Conservation (phyloP, 495 filamentous ascomycete species). For the Hyphodiscus hymeniophilus region DNA sequence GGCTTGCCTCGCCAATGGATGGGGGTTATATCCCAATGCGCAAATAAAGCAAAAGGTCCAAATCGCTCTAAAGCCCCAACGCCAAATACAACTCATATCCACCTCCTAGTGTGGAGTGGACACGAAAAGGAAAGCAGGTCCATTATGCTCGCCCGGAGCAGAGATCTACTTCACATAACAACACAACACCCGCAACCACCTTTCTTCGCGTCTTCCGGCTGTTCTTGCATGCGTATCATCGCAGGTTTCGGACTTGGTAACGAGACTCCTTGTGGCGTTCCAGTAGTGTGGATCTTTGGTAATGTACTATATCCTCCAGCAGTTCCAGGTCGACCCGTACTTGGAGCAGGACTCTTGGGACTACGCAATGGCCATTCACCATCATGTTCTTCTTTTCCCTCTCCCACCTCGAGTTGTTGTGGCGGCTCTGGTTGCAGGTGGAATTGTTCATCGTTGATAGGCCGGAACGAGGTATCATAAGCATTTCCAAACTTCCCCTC, state of each 20-base stretch:
- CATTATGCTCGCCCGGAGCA: background rate
- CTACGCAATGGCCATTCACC: constrained; percentile 23
- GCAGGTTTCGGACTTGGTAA: constrained; percentile 24
- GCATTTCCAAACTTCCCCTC: constrained; percentile 75
- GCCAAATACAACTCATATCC: no score
- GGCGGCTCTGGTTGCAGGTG: constrained; percentile 18
- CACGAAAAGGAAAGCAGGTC: no score
- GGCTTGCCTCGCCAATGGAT: no score
- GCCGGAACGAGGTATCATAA: constrained; percentile 77
- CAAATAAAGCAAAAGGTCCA: no score
- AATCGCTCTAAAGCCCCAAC: no score
- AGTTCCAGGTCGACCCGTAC: constrained; percentile 28
- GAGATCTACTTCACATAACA: constrained; percentile 35
- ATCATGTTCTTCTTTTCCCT: constrained; percentile 15
- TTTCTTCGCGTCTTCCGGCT: constrained; percentile 22
- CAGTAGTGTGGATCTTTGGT: constrained; percentile 42
- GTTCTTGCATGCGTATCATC: constrained; percentile 18
- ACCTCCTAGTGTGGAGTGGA: no score
- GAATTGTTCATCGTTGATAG: constrained; percentile 50
- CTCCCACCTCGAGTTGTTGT: constrained; percentile 27
- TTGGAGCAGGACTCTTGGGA: constrained; percentile 34
- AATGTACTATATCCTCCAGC: constrained; percentile 47
- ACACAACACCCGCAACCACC: constrained; percentile 44
- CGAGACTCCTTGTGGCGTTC: constrained; percentile 29
- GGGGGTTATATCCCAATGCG: no score